phyloP scores from a whole-genome alignment of 352 stramenopile genomes.

The Phytophthora citrophthora region DNA sequence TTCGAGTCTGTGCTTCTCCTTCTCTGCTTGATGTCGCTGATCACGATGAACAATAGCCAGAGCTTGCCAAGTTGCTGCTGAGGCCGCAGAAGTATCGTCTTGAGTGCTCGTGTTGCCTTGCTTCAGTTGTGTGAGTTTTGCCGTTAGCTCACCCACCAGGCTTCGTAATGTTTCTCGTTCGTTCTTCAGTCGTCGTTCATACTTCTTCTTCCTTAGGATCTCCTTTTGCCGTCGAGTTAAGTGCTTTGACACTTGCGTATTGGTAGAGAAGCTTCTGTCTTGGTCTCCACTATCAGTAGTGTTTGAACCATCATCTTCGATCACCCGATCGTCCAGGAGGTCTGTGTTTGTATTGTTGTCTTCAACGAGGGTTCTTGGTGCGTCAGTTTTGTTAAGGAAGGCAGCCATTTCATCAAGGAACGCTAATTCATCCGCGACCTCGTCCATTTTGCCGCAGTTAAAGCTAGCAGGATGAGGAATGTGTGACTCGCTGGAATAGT shows the following conservation, averaged over 20 bases:
- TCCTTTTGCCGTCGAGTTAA: slow-evolving; percentile 5
- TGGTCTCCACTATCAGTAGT: background rate
- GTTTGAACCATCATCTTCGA: background rate
- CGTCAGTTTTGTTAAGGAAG: slow-evolving; percentile 6
- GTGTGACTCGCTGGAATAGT: background rate
- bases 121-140: slow-evolving; percentile 1
- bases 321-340: background rate
- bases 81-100: background rate
- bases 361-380: too few relatives aligned
- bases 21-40: background rate
- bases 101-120: background rate
- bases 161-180: background rate
- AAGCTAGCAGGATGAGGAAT: too few relatives aligned
- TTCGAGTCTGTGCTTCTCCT: slow-evolving; percentile 1
- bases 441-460: background rate
- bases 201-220: slow-evolving; percentile 6
- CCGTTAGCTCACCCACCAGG: background rate
- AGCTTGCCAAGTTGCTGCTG: slow-evolving; percentile 3
- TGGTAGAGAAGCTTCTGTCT: background rate
- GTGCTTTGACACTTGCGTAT: background rate
- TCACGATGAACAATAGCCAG: background rate
- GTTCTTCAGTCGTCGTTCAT: background rate
- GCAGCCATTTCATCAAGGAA: slow-evolving; percentile 3
- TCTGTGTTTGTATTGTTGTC: background rate
- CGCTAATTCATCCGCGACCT: background rate